Conservation (phyloP, 768 basidiomycete species). For the Pisolithus microcarpus region DNA sequence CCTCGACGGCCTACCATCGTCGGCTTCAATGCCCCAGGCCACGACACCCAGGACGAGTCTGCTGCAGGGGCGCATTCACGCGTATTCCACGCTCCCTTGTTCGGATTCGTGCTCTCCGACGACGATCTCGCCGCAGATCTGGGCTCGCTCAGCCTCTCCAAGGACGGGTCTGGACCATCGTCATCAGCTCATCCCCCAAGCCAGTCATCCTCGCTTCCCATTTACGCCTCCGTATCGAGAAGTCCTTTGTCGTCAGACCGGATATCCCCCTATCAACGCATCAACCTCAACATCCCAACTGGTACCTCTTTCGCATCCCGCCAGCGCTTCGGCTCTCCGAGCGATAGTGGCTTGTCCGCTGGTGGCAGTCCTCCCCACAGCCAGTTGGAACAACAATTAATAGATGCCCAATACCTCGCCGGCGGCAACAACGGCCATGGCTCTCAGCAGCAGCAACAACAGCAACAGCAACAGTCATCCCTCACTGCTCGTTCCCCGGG, state of each 20-base stretch:
- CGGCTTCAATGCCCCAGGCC: slow-evolving; percentile 59
- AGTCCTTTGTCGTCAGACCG: no score
- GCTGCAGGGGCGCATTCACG: slow-evolving; percentile 12
- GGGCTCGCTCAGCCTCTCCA: no score
- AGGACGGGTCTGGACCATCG: no score
- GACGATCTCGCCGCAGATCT: slow-evolving; percentile 80
- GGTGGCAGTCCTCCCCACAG: slow-evolving; percentile 42
- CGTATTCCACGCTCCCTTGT: slow-evolving; percentile 26
- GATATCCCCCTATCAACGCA: no score
- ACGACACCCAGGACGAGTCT: slow-evolving; percentile 37
- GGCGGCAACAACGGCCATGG: slow-evolving; percentile 11
- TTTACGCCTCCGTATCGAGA: no score
- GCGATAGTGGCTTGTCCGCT: no score
- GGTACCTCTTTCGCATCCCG: no score
- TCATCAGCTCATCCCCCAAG: no score
- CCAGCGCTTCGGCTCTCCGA: no score
- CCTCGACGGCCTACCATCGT: slow-evolving; percentile 59
- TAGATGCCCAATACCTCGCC: slow-evolving; percentile 32
- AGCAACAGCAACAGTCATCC: slow-evolving; percentile 23
- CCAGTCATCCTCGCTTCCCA: no score
- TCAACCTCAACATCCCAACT: no score
- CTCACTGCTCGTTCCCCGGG: slow-evolving; percentile 54
- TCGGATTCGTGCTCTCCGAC: slow-evolving; percentile 61
- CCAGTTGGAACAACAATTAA: slow-evolving; percentile 41
- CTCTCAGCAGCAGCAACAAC: slow-evolving; percentile 23